Base-by-base conservation (phyloP, 192 early-diverging fungal genomes). In the Mortierella alpina region DNA sequence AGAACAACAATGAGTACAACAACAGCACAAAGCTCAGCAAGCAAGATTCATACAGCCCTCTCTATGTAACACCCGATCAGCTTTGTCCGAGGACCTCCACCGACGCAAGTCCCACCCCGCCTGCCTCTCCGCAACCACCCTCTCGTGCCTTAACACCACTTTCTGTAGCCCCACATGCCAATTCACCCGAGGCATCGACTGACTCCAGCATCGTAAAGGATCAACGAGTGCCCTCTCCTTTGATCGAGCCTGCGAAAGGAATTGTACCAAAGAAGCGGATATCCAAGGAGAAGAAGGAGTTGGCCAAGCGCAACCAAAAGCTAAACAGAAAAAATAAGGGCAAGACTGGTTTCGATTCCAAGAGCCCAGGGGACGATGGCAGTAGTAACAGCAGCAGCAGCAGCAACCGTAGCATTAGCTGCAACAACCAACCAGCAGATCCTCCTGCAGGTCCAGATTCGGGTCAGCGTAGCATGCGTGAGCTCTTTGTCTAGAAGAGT, bases 241-340 rank as follows among this genome's bases (percentile, higher is more conserved):
- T n/a, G 60, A 40, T 44, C 40, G 54, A 61, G 13, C 56, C 68
- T 13, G 44, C 46, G 18, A 66, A 64, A 14, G 67, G 48, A 7
- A 17, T 70, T 12, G 46, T 71, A 5, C 63, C 72, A 13, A 66
- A 68, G 59, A 76, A 74, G 23, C 59, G 69, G n/a, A 59, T 83
- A 46, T 76, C 63, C 5, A 48, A 65, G 15, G 82, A 83, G 31
- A 72, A 83, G 59, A 76, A 75, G 31, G 82, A 83, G 49, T 22
- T 62, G 2, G 69, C 69, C 7, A 75, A 83, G 17, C n/a, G 69
- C 9, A 83, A 72, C 65, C 73, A 83, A 42, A 75, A 75, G 45
- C 56, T 71, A 14, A 72, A 83, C 46, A 46, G 63, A 23, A 83
- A 76, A 53, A 71, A 70, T 22, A 83, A 68, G 69, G 74, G 65